A percentile compares a stretch with the other conserved stretches of the same genome.
These are phyloP conservation scores for Ambrosiella cleistominuta DNA, from an alignment of 2,329 filamentous ascomycete species.

Conservation along the genomic window DNA sequence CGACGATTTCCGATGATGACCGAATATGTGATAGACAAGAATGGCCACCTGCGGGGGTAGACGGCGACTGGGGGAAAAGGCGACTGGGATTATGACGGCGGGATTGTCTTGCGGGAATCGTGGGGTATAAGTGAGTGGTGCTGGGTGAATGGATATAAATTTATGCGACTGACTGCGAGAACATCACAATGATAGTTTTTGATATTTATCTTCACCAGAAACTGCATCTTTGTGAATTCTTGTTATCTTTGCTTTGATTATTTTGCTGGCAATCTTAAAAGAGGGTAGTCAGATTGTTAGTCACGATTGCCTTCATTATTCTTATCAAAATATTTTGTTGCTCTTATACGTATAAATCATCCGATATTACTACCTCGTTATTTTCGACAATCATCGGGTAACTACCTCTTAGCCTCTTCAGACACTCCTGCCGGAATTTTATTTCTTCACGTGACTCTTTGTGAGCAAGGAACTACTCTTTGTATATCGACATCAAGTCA, in stretches of 20 bases:
- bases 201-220: too few relatives aligned
- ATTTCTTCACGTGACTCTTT: too few relatives aligned
- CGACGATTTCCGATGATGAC: constrained; percentile 2
- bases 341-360: background rate
- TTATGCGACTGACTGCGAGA: too few relatives aligned
- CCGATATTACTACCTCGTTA: background rate
- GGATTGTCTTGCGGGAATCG: background rate
- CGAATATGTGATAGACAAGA: background rate
- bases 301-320: background rate
- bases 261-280: background rate
- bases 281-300: background rate
- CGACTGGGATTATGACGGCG: background rate
- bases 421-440: too few relatives aligned
- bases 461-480: background rate
- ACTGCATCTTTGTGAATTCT: too few relatives aligned
- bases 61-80: background rate
- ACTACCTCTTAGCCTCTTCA: background rate
- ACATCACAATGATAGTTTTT: too few relatives aligned
- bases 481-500: background rate
- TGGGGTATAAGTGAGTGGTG: background rate
- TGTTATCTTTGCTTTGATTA: too few relatives aligned
- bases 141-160: too few relatives aligned
- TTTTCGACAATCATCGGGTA: background rate
- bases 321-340: background rate
- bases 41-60: background rate